phyloP scores from a whole-genome alignment of 176 grass and related monocot species.

The Eleusine indica region DNA sequence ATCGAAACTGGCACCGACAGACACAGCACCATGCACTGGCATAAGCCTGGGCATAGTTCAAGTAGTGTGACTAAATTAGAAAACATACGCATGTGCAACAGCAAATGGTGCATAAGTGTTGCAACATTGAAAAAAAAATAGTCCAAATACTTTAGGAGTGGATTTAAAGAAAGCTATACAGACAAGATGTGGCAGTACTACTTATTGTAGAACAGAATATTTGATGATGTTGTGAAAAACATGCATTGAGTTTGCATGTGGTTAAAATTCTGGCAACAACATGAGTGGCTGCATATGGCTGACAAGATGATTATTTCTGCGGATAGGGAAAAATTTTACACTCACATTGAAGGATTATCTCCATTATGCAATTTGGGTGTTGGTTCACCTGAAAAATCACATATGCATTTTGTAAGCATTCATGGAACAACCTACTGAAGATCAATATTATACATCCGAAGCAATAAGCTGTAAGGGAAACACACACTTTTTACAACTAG shows the following conservation, averaged over 20 bases:
- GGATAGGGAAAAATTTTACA: neutral
- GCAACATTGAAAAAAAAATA: slow-evolving; percentile 11
- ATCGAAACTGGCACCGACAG: slow-evolving; percentile 37
- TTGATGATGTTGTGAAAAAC: neutral
- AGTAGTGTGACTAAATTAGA: slow-evolving; percentile 9
- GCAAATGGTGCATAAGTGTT: neutral
- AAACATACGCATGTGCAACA: slow-evolving; percentile 2
- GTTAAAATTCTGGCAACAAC: neutral
- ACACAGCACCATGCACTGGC: slow-evolving; percentile 25
- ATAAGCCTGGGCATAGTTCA: slow-evolving; percentile 38
- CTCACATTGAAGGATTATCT: slow-evolving; percentile 36
- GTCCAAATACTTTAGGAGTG: neutral
- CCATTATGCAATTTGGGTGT: neutral
- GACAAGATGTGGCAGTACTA: slow-evolving; percentile 15
- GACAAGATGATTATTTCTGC: slow-evolving; percentile 11
- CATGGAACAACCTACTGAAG: slow-evolving; percentile 1
- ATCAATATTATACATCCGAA: slow-evolving; percentile 8
- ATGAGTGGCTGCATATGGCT: neutral
- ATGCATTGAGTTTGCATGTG: neutral
- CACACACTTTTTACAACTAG: slow-evolving; percentile 54
- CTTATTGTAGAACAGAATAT: neutral
- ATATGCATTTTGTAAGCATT: slow-evolving; percentile 20
- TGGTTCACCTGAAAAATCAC: slow-evolving; percentile 58
- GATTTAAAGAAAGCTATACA: slow-evolving; percentile 5
- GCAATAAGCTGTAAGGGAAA: neutral